Evolutionary conservation across 192 early-diverging fungal species (phyloP).

Genomic region (Coemansia reversa): DNA sequence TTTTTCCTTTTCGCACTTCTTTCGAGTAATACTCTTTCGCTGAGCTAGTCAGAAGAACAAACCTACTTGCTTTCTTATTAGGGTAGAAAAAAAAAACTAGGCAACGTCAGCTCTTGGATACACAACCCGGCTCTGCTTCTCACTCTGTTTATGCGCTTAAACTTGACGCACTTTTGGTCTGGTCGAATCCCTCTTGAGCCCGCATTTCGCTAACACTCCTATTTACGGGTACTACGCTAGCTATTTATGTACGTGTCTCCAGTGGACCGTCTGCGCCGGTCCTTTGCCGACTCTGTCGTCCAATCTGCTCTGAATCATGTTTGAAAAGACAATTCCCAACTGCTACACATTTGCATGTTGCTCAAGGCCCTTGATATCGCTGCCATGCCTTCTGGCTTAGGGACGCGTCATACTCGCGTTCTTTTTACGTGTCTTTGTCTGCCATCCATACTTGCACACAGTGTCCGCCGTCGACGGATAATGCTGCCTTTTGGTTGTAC

Average conservation of each 20-base stretch:
- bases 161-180: background rate
- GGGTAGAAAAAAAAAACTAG: background rate
- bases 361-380: background rate
- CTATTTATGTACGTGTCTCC: background rate
- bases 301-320: background rate
- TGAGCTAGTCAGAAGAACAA: background rate
- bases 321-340: background rate
- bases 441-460: background rate
- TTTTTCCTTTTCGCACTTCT: background rate
- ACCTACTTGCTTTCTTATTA: background rate
- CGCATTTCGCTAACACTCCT: background rate
- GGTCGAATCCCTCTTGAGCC: background rate
- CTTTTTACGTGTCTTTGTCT: background rate
- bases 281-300: background rate
- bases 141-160: background rate
- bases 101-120: background rate
- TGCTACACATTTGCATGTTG: background rate
- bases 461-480: background rate
- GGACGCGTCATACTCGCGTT: conserved; percentile 12
- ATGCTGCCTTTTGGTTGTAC: background rate
- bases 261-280: background rate
- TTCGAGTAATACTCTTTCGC: background rate
- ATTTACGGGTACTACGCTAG: background rate
- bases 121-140: background rate
- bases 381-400: background rate